Conservation (phyloP, 2,329 filamentous ascomycete genomes). For the Ophiostoma sp. region DNA sequence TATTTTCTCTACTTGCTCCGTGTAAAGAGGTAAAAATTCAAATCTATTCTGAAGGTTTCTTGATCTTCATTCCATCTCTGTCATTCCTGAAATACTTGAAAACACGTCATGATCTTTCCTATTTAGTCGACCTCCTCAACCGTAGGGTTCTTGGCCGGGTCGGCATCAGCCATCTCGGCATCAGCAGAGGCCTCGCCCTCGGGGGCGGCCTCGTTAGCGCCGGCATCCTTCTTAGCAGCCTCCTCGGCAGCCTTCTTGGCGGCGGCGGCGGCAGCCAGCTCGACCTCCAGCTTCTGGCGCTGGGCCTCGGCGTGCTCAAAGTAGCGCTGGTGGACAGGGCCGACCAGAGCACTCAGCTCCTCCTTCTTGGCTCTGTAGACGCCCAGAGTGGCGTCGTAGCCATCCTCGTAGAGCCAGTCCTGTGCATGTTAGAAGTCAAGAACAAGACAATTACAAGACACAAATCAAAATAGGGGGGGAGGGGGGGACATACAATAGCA, state of each 20-base stretch:
- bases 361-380: constrained; percentile 94
- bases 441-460: too few relatives aligned
- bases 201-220: constrained; percentile 39
- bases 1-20: neutral
- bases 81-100: neutral
- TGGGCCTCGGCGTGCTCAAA: constrained; percentile 91
- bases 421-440: constrained; percentile 32
- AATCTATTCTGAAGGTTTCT: constrained; percentile 13
- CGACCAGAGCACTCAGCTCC: constrained; percentile 84
- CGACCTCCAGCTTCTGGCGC: constrained; percentile 70
- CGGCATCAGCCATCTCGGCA: constrained; percentile 60
- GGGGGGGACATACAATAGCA: constrained; percentile 33
- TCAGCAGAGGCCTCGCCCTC: constrained; percentile 43
- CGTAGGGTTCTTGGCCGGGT: constrained; percentile 33
- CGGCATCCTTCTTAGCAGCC: constrained; percentile 40
- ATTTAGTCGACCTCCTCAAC: constrained; percentile 25
- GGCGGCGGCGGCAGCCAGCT: constrained; percentile 69
- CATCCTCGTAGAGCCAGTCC: constrained; percentile 97
- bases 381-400: constrained; percentile 88
- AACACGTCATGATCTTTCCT: neutral
- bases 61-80: constrained; percentile 10
- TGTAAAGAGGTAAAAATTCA: neutral
- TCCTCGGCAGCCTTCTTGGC: constrained; percentile 62
- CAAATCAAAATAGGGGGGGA: too few relatives aligned
- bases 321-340: constrained; percentile 88